Conservation (phyloP, 2,329 filamentous ascomycete genomes). For the Colletotrichum sp. region DNA sequence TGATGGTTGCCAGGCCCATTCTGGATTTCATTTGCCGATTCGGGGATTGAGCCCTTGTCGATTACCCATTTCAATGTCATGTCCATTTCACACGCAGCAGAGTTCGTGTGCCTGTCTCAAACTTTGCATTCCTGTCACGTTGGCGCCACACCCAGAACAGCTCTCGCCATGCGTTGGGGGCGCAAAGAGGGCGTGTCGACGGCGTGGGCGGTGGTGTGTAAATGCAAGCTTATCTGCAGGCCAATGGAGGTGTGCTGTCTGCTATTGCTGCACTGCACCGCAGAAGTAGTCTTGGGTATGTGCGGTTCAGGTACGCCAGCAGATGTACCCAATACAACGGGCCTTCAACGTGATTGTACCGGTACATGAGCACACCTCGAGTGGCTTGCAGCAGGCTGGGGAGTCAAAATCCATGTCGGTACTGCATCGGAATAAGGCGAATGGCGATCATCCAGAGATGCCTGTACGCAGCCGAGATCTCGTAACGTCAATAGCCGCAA, state of each 20-base stretch:
- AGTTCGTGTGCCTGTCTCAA: background rate
- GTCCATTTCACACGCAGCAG: background rate
- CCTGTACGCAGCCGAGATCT: background rate
- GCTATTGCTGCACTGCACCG: background rate
- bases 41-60: background rate
- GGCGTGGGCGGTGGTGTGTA: background rate
- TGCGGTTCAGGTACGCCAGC: background rate
- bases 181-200: background rate
- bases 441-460: slow-evolving; percentile 2
- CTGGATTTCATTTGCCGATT: background rate
- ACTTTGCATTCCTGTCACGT: background rate
- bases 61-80: background rate
- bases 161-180: background rate
- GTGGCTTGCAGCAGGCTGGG: background rate
- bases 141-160: background rate
- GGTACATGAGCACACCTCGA: background rate
- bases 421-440: slow-evolving; percentile 10
- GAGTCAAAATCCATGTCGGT: background rate
- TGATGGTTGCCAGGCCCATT: background rate
- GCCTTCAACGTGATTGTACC: background rate
- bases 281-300: background rate
- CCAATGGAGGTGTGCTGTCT: background rate
- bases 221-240: background rate
- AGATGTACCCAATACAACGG: background rate
- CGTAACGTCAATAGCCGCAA: background rate